Conservation (phyloP, 192 early-diverging fungal genomes). For the Chytriomyces confervae region DNA sequence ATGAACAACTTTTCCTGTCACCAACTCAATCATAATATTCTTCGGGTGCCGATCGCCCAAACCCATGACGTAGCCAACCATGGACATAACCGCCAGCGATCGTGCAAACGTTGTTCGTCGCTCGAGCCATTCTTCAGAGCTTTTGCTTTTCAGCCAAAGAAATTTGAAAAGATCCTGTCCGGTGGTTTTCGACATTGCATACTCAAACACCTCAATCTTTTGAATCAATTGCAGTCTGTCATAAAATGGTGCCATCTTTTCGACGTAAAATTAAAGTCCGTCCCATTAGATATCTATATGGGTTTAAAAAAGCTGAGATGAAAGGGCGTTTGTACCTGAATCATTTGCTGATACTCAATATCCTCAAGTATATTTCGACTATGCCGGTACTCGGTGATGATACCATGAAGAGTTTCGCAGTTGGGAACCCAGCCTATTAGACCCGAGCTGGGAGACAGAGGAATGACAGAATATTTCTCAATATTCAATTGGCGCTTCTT, state of each 20-base stretch:
- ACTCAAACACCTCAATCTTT: conserved; percentile 85
- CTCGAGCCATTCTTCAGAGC: conserved; percentile 86
- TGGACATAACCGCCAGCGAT: conserved; percentile 88
- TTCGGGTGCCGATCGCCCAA: conserved; percentile 88
- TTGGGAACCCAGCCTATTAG: conserved; percentile 84
- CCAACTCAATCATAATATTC: conserved; percentile 81
- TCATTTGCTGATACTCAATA: conserved; percentile 77
- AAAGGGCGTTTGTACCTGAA: conserved; percentile 48
- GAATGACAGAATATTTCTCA: conserved; percentile 78
- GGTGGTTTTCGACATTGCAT: conserved; percentile 76
- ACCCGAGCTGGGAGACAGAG: conserved; percentile 84
- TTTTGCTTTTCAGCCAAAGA: conserved; percentile 85
- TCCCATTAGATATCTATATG: conserved; percentile 46
- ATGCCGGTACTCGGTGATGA: conserved; percentile 78
- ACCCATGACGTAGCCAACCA: conserved; percentile 90
- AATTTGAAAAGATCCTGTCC: conserved; percentile 84
- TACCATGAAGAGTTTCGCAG: conserved; percentile 74
- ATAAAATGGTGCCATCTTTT: conserved; percentile 78
- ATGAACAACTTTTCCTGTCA: conserved; percentile 85
- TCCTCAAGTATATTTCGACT: conserved; percentile 75
- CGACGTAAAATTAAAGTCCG: conserved; percentile 10
- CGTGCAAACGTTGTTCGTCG: conserved; percentile 85
- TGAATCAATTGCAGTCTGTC: conserved; percentile 74
- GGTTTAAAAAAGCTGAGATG: neutral
- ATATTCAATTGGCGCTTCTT: conserved; percentile 82